Evolutionary conservation across 768 basidiomycete genomes (phyloP).

Genomic region (Sarcodon aspratus): DNA sequence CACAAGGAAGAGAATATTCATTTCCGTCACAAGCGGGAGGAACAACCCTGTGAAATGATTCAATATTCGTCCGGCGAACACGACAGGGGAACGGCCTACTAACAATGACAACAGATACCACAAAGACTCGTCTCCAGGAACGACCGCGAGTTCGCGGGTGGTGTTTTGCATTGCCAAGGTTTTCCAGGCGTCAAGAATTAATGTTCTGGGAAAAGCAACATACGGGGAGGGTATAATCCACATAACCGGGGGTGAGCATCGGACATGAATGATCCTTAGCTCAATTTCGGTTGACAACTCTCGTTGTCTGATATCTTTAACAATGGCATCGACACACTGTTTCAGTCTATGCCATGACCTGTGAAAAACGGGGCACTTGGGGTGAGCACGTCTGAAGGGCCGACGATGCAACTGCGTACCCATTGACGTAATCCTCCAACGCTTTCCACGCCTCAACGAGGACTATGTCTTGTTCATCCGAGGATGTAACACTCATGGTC

Average conservation of each 20-base stretch:
- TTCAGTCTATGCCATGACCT: background rate
- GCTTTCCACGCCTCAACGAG: background rate
- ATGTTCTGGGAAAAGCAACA: too few relatives aligned
- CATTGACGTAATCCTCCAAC: background rate
- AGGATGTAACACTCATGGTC: background rate
- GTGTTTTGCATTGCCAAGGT: too few relatives aligned
- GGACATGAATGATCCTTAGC: background rate
- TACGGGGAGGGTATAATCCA: background rate
- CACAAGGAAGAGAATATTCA: too few relatives aligned
- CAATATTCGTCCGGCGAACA: too few relatives aligned
- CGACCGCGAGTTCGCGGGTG: too few relatives aligned
- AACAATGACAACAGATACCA: too few relatives aligned
- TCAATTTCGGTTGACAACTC: background rate
- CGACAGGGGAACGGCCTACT: too few relatives aligned
- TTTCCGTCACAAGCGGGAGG: too few relatives aligned
- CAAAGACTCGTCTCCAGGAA: too few relatives aligned
- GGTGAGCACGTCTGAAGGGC: background rate
- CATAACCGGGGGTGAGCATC: background rate
- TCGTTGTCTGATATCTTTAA: background rate
- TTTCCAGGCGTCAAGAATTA: too few relatives aligned
- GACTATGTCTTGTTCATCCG: background rate
- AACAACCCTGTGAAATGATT: too few relatives aligned
- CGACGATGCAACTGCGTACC: background rate
- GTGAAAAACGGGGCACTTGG: background rate
- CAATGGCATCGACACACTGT: background rate